These are phyloP conservation scores for Colletotrichum melonis DNA, from an alignment of 2,329 filamentous ascomycete species.

Conservation along the genomic window DNA sequence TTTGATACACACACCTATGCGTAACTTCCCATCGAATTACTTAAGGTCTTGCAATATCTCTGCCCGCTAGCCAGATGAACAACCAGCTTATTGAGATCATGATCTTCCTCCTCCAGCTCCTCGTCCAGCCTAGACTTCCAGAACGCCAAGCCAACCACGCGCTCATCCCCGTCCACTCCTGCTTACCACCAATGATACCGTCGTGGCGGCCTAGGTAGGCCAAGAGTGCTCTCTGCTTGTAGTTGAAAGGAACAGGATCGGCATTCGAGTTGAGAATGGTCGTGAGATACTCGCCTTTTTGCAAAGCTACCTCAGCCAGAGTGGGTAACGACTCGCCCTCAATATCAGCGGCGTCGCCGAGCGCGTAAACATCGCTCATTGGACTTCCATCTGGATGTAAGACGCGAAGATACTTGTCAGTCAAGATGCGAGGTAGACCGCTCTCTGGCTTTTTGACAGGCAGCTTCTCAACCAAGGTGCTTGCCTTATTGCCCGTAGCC, in stretches of 20 bases:
- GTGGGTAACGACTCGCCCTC: constrained; percentile 21
- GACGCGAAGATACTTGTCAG: constrained; percentile 21
- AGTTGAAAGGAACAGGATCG: background rate
- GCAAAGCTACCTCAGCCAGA: constrained; percentile 25
- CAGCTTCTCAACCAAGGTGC: constrained; percentile 16
- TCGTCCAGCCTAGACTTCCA: constrained; percentile 23
- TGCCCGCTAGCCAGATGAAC: constrained; percentile 22
- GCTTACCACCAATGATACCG: constrained; percentile 24
- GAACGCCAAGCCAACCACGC: constrained; percentile 30
- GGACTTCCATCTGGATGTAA: constrained; percentile 20
- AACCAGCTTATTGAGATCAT: constrained; percentile 24
- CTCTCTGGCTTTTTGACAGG: constrained; percentile 11
- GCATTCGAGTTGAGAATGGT: background rate
- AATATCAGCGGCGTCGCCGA: constrained; percentile 23
- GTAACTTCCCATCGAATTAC: accelerated
- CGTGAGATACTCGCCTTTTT: constrained; percentile 30
- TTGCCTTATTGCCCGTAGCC: constrained; percentile 84
- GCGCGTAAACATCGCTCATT: constrained; percentile 16
- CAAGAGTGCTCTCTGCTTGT: constrained; percentile 21
- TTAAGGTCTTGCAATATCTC: constrained; percentile 24
- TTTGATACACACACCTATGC: no score
- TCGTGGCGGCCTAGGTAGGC: constrained; percentile 25
- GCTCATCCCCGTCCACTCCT: constrained; percentile 25
- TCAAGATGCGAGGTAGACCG: constrained; percentile 15
- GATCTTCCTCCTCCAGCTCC: constrained; percentile 30